A percentile compares a stretch with the other conserved stretches of the same genome.
Evolutionary conservation across 1,139 yeast species (phyloP).

Genomic region (Hemisphaericaspora xylofermentans): DNA sequence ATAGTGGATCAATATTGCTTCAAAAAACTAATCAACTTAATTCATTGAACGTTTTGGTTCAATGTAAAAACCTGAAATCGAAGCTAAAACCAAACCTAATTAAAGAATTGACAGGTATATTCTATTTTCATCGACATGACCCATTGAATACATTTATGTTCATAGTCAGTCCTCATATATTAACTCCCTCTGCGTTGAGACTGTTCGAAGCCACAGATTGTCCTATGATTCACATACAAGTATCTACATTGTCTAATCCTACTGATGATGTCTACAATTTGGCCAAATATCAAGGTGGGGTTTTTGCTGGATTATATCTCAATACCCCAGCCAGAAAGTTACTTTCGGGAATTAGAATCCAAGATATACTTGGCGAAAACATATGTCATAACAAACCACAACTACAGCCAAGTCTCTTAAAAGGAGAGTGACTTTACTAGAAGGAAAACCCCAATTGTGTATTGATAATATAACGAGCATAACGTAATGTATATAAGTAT

Average conservation of each 20-base stretch:
- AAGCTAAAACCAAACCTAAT: constrained; percentile 53
- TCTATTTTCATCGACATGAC: constrained; percentile 34
- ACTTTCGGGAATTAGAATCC: constrained; percentile 36
- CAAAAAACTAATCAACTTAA: constrained; percentile 10
- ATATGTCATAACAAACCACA: background rate
- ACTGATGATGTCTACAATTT: constrained; percentile 31
- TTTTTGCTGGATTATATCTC: constrained; percentile 40
- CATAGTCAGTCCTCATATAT: constrained; percentile 56
- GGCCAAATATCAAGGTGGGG: constrained; percentile 36
- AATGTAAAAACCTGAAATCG: constrained; percentile 53
- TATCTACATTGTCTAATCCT: constrained; percentile 30
- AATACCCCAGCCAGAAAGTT: constrained; percentile 43
- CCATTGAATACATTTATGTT: constrained; percentile 22
- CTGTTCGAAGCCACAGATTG: constrained; percentile 54
- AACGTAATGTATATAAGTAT: background rate
- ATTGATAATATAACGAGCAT: background rate
- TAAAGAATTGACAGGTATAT: constrained; percentile 60
- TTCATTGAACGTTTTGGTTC: constrained; percentile 46
- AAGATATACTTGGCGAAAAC: constrained; percentile 4
- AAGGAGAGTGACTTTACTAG: background rate
- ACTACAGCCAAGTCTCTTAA: background rate
- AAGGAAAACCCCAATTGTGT: background rate
- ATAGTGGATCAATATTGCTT: constrained; percentile 11
- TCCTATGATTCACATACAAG: constrained; percentile 55
- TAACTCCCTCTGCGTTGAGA: constrained; percentile 58